These are phyloP conservation scores for Fusarium sp. DNA, from an alignment of 2,329 filamentous ascomycete species.

Conservation along the genomic window DNA sequence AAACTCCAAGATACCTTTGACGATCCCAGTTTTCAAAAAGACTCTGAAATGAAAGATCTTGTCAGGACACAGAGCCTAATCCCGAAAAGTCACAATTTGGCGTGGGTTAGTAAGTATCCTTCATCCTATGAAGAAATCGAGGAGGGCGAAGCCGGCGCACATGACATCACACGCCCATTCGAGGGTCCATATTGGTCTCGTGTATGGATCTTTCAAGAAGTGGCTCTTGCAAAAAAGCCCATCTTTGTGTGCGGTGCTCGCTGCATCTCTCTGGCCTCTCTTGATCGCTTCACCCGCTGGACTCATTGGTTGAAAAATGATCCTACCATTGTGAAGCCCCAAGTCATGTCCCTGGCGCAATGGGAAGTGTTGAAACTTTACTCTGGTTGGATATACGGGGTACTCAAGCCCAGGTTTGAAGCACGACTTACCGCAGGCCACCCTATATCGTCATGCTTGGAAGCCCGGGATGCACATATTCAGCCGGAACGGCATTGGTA, in stretches of 20 bases:
- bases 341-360: not conserved
- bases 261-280: not conserved
- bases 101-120: not conserved
- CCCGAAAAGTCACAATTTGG: not conserved
- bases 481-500: not conserved
- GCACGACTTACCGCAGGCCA: not conserved
- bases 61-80: not conserved
- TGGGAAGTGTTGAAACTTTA: not conserved
- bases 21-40: no score
- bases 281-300: not conserved
- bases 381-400: rapidly evolving
- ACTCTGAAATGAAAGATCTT: not conserved
- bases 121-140: not conserved
- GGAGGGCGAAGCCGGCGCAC: not conserved
- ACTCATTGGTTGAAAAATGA: not conserved
- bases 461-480: not conserved
- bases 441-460: not conserved
- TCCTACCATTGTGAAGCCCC: not conserved
- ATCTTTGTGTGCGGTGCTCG: slow-evolving; percentile 4
- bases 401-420: not conserved
- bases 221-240: slow-evolving; percentile 1
- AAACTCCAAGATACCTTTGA: not conserved
- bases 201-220: slow-evolving; percentile 16
- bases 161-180: no score
- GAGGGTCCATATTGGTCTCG: not conserved